A percentile compares a stretch with the other conserved stretches of the same genome.
These are phyloP conservation scores for Actinidia polygama DNA, from an alignment of 179 eudicot species.

Conservation along the genomic window DNA sequence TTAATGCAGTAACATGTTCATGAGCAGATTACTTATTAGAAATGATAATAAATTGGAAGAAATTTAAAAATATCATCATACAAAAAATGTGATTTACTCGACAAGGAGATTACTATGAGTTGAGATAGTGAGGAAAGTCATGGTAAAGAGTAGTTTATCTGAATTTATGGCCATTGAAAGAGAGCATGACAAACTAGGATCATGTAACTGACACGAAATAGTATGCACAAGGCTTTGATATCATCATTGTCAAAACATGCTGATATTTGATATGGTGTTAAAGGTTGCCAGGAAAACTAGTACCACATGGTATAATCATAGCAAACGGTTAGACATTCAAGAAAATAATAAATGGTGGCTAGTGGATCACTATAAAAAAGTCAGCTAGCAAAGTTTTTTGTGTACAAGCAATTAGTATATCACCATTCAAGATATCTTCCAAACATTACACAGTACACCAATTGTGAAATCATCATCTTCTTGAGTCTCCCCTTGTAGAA, in stretches of 20 bases:
- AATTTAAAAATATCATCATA: not conserved
- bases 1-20: slow-evolving; percentile 36
- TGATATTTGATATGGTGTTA: not conserved
- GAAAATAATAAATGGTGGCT: not conserved
- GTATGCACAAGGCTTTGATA: not conserved
- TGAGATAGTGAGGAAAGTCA: not conserved
- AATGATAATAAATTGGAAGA: slow-evolving; percentile 19
- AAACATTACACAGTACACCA: not conserved
- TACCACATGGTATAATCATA: too few relatives aligned
- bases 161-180: not conserved
- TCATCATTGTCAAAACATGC: not conserved
- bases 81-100: not conserved
- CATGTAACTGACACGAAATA: not conserved
- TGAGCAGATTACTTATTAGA: too few relatives aligned
- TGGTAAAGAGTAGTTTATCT: not conserved
- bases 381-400: slow-evolving; percentile 3
- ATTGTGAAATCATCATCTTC: not conserved
- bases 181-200: not conserved
- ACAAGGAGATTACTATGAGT: not conserved
- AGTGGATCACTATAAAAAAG: not conserved
- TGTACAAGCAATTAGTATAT: not conserved
- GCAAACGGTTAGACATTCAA: not conserved
- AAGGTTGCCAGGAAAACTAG: not conserved
- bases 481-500: slow-evolving; percentile 7
- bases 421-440: not conserved